Base-by-base conservation (phyloP, 2,329 filamentous ascomycete genomes). In the Lachnum nothofagi region DNA sequence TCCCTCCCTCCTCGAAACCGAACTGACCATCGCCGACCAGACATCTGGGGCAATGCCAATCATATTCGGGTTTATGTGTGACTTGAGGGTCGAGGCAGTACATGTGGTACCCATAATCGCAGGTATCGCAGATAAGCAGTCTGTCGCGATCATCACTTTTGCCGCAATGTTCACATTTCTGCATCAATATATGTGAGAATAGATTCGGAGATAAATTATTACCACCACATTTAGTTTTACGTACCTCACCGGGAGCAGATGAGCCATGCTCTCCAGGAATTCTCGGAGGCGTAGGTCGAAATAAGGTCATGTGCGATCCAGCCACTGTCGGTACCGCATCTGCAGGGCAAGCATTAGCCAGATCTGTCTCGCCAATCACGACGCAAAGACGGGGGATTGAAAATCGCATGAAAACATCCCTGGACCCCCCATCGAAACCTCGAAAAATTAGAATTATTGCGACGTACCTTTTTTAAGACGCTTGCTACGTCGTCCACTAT, bases 41-140 rank as follows among this genome's bases (percentile, higher is more conserved):
- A 65, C 93, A 98, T 62, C 90, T 82, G 0, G 93, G 86, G 59
- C 93, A 98, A 65, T 97, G 91, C 93, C 93, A 98, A 63, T 97
- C 93, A 45, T 83, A 78, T 20, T 93, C 86, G 0, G 90, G 89
- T 55, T 86, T 82, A 7, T 78, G 73, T 59, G 85, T 86, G 37
- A 95, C 72, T 2, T 87, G 88, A 27, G 91, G 91, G 56, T 98
- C 93, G 17, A 97, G 78, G 63, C 93, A 98, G 51, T 82, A 77
- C 60, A 85, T 87, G 65, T 98, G 93, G 62, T 85, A 97, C 3
- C 86, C 85, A 62, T 87, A 79, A 54, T 97, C 91, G 69, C 93
- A 98, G 48, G 88, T 90, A 64, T 97, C 93, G 67, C 93, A 98
- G 4, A 88, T 70, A 4, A 95, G 72, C 16, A 96, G 78, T 41